phyloP scores from a whole-genome alignment of 441 rosid genomes.

The Macaranga tanarius region DNA sequence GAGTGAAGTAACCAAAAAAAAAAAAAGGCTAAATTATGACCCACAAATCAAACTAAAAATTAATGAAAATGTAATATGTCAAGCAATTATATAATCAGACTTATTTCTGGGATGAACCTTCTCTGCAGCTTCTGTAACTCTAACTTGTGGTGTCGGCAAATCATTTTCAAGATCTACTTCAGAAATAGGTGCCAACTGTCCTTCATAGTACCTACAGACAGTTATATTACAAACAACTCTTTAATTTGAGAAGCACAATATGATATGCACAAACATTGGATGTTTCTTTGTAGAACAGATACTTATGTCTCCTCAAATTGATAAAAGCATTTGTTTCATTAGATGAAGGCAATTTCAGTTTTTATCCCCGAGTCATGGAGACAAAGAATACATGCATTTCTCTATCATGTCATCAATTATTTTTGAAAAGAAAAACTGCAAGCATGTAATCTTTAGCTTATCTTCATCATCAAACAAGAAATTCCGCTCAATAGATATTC shows the following conservation, averaged over 20 bases:
- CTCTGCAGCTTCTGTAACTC: slow-evolving; percentile 74
- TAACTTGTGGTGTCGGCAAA: slow-evolving; percentile 46
- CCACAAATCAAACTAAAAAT: neutral
- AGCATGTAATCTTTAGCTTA: neutral
- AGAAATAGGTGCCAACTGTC: slow-evolving; percentile 75
- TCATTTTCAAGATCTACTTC: slow-evolving; percentile 67
- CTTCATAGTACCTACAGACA: slow-evolving; percentile 77
- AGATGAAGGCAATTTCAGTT: neutral
- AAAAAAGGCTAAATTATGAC: slow-evolving; percentile 14
- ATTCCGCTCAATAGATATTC: too few species aligned
- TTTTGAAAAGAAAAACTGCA: neutral
- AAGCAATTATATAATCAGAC: slow-evolving; percentile 14
- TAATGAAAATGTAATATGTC: neutral
- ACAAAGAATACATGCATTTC: neutral
- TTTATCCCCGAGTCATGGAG: neutral
- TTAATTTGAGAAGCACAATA: neutral
- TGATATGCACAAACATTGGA: neutral
- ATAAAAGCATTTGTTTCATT: neutral
- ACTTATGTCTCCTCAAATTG: neutral
- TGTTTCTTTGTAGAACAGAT: neutral
- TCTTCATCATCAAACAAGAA: neutral
- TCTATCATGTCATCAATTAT: neutral
- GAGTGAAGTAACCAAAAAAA: neutral
- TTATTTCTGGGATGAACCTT: slow-evolving; percentile 49
- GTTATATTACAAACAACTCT: slow-evolving; percentile 15